A percentile compares a stretch with the other conserved stretches of the same genome.
Conservation (phyloP, 2,329 filamentous ascomycete genomes). For the Shiraia bambusicola region DNA sequence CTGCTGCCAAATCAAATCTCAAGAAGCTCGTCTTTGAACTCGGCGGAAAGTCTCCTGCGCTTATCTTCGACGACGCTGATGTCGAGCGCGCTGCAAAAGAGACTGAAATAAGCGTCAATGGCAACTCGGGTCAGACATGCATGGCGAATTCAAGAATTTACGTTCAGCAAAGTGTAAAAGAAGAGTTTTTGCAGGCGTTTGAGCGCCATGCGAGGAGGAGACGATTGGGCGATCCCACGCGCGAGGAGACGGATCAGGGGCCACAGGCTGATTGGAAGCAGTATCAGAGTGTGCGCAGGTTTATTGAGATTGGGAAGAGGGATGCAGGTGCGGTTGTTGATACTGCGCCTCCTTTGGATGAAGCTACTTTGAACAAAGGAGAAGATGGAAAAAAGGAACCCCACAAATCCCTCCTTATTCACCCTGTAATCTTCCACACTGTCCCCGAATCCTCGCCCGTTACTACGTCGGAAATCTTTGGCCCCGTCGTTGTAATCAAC, state of each 20-base stretch:
- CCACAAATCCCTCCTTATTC: constrained; percentile 48
- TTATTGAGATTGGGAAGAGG: constrained; percentile 44
- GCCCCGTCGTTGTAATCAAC: constrained; percentile 42
- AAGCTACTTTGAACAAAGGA: constrained; percentile 22
- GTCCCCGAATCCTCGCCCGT: constrained; percentile 45
- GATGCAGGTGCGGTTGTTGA: constrained; percentile 42
- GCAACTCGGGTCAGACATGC: constrained; percentile 60
- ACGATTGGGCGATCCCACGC: constrained; percentile 22
- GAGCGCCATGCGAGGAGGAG: constrained; percentile 14
- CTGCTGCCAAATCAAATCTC: constrained; percentile 73
- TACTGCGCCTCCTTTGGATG: constrained; percentile 24
- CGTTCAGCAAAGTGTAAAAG: constrained; percentile 55
- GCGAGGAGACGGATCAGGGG: constrained; percentile 20
- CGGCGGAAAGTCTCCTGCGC: constrained; percentile 81
- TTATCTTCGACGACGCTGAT: constrained; percentile 75
- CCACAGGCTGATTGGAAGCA: constrained; percentile 29
- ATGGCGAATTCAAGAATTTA: constrained; percentile 60
- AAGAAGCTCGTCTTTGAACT: constrained; percentile 85
- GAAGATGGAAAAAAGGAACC: no score
- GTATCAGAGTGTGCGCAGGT: constrained; percentile 23
- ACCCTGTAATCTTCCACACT: constrained; percentile 52
- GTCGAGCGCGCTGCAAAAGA: constrained; percentile 69
- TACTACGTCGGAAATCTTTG: constrained; percentile 43
- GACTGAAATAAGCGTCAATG: constrained; percentile 51
- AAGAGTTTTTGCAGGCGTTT: constrained; percentile 31